Conservation (phyloP, 179 eudicot genomes). For the Beta macrorhiza region DNA sequence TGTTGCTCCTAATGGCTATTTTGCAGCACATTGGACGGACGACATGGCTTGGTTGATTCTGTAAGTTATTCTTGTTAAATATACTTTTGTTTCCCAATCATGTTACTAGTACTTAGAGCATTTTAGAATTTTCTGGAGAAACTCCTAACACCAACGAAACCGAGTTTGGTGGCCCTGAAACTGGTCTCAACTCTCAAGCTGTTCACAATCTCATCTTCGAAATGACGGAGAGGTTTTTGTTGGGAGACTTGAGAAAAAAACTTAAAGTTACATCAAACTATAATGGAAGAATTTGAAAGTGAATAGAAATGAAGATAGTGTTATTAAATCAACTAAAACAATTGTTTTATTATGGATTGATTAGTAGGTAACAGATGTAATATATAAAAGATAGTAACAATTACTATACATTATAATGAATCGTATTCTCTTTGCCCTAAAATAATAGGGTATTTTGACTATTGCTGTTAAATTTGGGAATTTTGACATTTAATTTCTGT, state of each 20-base stretch:
- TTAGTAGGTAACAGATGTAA: neutral
- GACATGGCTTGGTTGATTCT: neutral
- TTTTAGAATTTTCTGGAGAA: neutral
- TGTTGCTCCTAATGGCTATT: neutral
- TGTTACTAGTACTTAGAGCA: too few relatives aligned
- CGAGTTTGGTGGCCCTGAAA: neutral
- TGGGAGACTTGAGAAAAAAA: neutral
- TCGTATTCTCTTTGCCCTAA: too few relatives aligned
- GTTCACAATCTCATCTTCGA: neutral
- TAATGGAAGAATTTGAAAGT: neutral
- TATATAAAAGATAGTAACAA: too few relatives aligned
- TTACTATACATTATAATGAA: too few relatives aligned
- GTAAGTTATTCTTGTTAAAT: conserved; percentile 3
- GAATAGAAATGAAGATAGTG: neutral
- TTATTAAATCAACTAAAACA: neutral
- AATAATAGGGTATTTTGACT: too few relatives aligned
- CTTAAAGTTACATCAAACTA: neutral
- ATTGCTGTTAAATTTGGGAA: too few relatives aligned
- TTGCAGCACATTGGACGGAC: conserved; percentile 1
- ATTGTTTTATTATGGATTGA: neutral
- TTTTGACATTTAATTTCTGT: too few relatives aligned
- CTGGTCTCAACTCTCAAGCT: neutral
- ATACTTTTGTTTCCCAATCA: neutral
- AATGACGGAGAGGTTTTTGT: neutral
- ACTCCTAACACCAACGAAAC: neutral